Evolutionary conservation across 2,329 filamentous ascomycete genomes (phyloP), one percentile per base, ranked within the genome.

Genomic region (Phialocephala sp.): DNA sequence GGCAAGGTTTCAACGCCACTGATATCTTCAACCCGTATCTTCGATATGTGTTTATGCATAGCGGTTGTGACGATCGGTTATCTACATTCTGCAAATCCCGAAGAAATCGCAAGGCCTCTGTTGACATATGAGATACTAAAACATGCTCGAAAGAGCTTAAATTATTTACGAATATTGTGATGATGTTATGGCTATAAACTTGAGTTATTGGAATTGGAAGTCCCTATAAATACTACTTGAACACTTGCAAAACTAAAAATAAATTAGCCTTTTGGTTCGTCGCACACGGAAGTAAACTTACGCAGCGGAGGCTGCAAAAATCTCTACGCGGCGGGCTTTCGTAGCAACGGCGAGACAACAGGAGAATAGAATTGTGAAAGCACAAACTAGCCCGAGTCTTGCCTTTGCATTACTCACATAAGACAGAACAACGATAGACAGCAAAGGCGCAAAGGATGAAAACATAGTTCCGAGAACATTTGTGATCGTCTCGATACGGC

Each of bases 301-400:
- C 63, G 61, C 61, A 52, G 66, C 63, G 27, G 66, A 62, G 2
- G 61, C 64, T 22, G 50, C 50, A 32, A 54, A 54, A 41, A 66
- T 66, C 36, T 66, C 64, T 1, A 68, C 62, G 8, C 64, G 45
- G 12, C 66, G 50, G 8, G 58, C 62, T 39, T 62, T 63, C 0
- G 67, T 69, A 35, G 65, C 67, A 58, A 67, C 6, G 8, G 67
- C 65, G 1, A 69, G 58, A 62, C 45, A 61, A 6, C 50, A 24
- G 20, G 55, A 41, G 58, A 69, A 69, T 15, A 67, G 41, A 4
- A 69, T 24, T 36, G 67, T 69, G 41, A 69, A 69, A 66, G 62
- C 43, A 18, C 50, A 54, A 54, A 54, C 50, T 35, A 54, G 50
- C 11, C 50, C 50, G 14, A 54, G 50, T 12, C 65, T 61, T 8